Evolutionary conservation across 1,284 basidiomycete species (phyloP).

Genomic region (Cystobasidiaceae sp.): DNA sequence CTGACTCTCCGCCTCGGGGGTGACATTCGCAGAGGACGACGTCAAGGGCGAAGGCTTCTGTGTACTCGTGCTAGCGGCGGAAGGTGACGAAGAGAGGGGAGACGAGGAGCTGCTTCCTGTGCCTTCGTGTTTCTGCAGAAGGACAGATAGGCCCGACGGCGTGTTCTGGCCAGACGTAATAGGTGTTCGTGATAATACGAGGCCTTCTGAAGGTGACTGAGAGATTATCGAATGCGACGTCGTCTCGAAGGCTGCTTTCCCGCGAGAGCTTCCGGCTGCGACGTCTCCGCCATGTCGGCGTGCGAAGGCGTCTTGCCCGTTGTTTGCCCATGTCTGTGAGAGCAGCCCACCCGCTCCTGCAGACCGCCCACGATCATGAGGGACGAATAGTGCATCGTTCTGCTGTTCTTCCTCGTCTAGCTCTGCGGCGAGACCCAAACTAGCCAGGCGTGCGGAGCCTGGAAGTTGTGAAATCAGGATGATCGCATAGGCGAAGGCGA

Average conservation of each 20-base stretch:
- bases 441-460: slow-evolving; percentile 27
- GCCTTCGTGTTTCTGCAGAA: slow-evolving; percentile 21
- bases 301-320: slow-evolving; percentile 13
- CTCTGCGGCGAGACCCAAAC: slow-evolving; percentile 15
- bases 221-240: not conserved
- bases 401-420: slow-evolving; percentile 1
- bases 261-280: not conserved
- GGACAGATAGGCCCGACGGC: slow-evolving; percentile 15
- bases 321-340: not conserved
- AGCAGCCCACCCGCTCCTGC: not conserved
- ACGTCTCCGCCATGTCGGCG: slow-evolving; percentile 9
- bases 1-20: not conserved
- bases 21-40: not conserved
- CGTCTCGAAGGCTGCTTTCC: not conserved
- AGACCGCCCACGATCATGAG: no score
- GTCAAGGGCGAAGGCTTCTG: not conserved
- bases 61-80: not conserved
- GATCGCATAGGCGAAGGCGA: not conserved
- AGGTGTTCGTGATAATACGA: slow-evolving; percentile 2
- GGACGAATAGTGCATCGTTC: no score
- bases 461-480: not conserved
- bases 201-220: not conserved
- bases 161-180: slow-evolving; percentile 20
- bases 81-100: not conserved
- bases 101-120: not conserved